Evolutionary conservation across 202 grass and related monocot species (phyloP).

Genomic region (Panicum hallii): DNA sequence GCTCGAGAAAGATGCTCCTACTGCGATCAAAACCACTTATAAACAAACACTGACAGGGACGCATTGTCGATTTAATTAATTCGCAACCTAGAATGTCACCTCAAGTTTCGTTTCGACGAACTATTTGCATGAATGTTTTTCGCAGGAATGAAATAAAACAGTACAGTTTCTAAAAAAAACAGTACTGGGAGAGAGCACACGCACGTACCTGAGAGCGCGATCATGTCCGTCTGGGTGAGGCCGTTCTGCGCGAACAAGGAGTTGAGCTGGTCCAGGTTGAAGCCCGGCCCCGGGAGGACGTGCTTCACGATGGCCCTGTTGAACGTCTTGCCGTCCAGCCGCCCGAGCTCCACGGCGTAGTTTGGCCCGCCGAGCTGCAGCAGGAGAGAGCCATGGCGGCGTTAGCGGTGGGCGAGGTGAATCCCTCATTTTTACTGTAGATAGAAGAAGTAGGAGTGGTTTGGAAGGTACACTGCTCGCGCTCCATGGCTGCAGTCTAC

Average conservation of each 20-base stretch:
- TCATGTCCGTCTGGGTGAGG: constrained; percentile 77
- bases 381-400: not conserved
- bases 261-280: constrained; percentile 75
- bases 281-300: constrained; percentile 67
- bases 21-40: constrained; percentile 23
- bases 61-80: not conserved
- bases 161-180: no score
- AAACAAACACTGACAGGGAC: constrained; percentile 2
- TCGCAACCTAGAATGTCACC: not conserved
- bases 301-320: constrained; percentile 69
- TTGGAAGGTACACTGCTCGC: not conserved
- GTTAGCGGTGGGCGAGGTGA: not conserved
- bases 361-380: constrained; percentile 65
- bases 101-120: not conserved
- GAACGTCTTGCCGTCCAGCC: constrained; percentile 71
- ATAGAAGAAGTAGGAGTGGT: not conserved
- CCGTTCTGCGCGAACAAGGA: constrained; percentile 64
- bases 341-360: constrained; percentile 75
- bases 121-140: no score
- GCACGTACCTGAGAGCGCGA: constrained; percentile 66
- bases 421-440: not conserved
- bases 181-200: no score
- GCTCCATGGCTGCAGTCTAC: constrained; percentile 1
- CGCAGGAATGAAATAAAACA: no score
- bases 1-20: constrained; percentile 43